Conservation (phyloP, 208 protist genomes). For the Acanthamoeba culbertsoni region DNA sequence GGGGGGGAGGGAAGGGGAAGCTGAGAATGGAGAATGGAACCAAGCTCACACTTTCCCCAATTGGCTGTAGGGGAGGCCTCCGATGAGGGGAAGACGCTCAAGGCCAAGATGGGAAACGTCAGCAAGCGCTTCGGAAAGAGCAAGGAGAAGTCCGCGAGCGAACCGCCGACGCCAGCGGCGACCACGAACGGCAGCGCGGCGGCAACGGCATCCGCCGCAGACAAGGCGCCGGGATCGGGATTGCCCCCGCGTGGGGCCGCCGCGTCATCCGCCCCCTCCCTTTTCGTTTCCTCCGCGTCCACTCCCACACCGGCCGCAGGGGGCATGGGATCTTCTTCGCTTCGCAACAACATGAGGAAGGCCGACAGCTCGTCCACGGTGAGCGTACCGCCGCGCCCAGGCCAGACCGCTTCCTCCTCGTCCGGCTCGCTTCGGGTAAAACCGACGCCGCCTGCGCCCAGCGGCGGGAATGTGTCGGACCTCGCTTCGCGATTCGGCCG, state of each 20-base stretch:
- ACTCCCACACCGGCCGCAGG: not conserved
- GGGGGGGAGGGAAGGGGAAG: not conserved
- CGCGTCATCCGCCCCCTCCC: not conserved
- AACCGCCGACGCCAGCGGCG: not conserved
- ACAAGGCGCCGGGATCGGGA: not conserved
- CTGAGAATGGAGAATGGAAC: not conserved
- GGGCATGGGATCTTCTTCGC: not conserved
- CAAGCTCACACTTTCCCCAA: too few species aligned
- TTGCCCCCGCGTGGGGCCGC: not conserved
- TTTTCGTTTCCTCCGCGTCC: not conserved
- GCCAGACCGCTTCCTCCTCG: not conserved
- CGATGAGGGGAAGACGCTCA: not conserved
- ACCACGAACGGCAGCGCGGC: not conserved
- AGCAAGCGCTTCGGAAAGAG: constrained; percentile 34
- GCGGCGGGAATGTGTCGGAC: not conserved
- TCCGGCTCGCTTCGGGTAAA: too few species aligned
- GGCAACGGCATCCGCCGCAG: not conserved
- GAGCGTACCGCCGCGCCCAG: not conserved
- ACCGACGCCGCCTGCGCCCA: not conserved
- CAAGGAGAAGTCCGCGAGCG: not conserved
- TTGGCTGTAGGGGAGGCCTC: not conserved
- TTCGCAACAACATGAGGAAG: not conserved
- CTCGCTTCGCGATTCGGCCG: too few species aligned
- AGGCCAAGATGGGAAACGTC: not conserved
- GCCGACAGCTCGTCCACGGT: not conserved